phyloP scores from a whole-genome alignment of 208 protist species.

The Wallacemonas sp. region DNA sequence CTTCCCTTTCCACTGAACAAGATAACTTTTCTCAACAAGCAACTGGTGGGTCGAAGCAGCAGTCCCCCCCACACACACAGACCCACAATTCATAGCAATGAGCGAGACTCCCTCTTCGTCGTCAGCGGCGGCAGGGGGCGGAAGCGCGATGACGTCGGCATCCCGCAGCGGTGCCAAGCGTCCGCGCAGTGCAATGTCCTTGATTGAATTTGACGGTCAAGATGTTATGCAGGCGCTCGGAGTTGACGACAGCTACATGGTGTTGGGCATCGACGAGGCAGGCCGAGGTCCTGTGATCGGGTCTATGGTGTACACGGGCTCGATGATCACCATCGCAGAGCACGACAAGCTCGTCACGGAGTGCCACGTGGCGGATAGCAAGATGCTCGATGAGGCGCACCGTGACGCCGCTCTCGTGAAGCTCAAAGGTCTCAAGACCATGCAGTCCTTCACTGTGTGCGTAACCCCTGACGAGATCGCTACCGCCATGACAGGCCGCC shows the following conservation, averaged over 20 bases:
- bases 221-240: slow-evolving; percentile 59
- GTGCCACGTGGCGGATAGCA: slow-evolving; percentile 91
- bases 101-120: slow-evolving; percentile 26
- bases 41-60: too few species aligned
- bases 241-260: slow-evolving; percentile 56
- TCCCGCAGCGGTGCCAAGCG: slow-evolving; percentile 58
- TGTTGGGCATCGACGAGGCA: slow-evolving; percentile 96
- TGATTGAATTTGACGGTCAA: slow-evolving; percentile 63
- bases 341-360: slow-evolving; percentile 68
- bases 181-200: slow-evolving; percentile 24
- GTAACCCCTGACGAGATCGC: slow-evolving; percentile 76
- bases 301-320: slow-evolving; percentile 94
- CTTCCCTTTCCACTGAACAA: too few species aligned
- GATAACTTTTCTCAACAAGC: too few species aligned
- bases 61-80: too few species aligned
- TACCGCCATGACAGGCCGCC: slow-evolving; percentile 61
- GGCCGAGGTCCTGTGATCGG: slow-evolving; percentile 94
- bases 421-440: slow-evolving; percentile 61
- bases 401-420: slow-evolving; percentile 52
- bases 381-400: slow-evolving; percentile 62
- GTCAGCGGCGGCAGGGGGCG: slow-evolving; percentile 17
- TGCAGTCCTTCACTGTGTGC: slow-evolving; percentile 64
- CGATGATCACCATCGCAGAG: slow-evolving; percentile 69
- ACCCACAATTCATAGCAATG: slow-evolving; percentile 24
- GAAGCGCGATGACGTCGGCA: slow-evolving; percentile 20